Conservation (phyloP, 1,284 basidiomycete genomes). For the Heterobasidion parviporum region DNA sequence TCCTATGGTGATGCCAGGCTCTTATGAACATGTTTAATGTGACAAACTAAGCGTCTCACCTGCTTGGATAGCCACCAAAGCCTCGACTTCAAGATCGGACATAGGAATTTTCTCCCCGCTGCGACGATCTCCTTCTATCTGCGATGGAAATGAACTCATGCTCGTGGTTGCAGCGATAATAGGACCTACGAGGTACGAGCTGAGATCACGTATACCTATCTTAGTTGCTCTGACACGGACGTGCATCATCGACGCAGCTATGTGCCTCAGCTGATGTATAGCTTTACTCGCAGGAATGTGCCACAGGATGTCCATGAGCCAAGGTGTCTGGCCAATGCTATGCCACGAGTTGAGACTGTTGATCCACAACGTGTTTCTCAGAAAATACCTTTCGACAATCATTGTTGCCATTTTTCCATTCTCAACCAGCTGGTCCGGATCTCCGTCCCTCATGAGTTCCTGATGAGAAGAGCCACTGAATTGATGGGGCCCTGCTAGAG, state of each 20-base stretch:
- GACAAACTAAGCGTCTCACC: constrained; percentile 3
- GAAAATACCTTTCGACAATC: constrained; percentile 1
- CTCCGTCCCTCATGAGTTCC: constrained; percentile 11
- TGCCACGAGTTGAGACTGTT: neutral
- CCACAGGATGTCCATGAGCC: constrained; percentile 11
- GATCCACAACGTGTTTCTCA: neutral
- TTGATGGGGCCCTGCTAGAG: neutral
- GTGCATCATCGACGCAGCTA: constrained; percentile 8
- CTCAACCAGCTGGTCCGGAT: constrained; percentile 5
- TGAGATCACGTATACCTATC: constrained; percentile 5
- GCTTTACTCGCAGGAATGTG: constrained; percentile 7
- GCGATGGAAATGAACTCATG: neutral
- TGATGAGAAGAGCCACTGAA: neutral
- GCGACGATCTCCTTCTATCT: constrained; percentile 2
- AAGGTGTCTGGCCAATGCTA: constrained; percentile 10
- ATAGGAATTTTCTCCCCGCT: constrained; percentile 1
- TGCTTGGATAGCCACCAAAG: constrained; percentile 9
- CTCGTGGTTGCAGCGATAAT: neutral
- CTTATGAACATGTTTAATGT: neutral
- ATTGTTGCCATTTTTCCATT: constrained; percentile 6
- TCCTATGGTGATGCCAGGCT: neutral
- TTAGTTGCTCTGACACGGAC: neutral
- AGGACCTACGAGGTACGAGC: constrained; percentile 8
- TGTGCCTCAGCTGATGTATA: constrained; percentile 3
- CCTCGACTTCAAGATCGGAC: constrained; percentile 6